A percentile compares a stretch with the other conserved stretches of the same genome.
phyloP scores from a whole-genome alignment of 1,284 basidiomycete genomes.

The Pyrrhoderma lamaoense region DNA sequence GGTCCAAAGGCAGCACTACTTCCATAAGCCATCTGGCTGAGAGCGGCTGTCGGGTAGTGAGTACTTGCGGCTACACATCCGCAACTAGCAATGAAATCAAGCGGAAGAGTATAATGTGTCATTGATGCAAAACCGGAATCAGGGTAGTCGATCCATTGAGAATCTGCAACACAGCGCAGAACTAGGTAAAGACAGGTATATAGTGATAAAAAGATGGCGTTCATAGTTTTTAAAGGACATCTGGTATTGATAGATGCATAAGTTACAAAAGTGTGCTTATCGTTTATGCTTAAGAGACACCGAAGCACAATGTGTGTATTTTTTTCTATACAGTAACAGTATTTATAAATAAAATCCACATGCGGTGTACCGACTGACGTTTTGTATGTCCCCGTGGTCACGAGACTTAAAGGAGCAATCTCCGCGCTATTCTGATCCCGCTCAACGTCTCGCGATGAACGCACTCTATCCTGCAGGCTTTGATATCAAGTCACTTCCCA shows the following conservation, averaged over 20 bases:
- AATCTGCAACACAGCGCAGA: not conserved
- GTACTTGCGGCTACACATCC: constrained; percentile 66
- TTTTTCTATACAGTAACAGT: too few species aligned
- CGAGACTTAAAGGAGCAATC: too few species aligned
- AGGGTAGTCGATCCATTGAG: constrained; percentile 18
- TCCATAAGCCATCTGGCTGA: constrained; percentile 71
- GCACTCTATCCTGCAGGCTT: constrained; percentile 54
- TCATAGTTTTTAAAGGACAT: too few species aligned
- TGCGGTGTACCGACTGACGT: too few species aligned
- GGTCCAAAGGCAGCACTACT: constrained; percentile 67
- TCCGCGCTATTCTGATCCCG: too few species aligned
- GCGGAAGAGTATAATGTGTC: constrained; percentile 57
- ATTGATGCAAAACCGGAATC: constrained; percentile 38
- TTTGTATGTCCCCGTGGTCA: too few species aligned
- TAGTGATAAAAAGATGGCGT: not conserved
- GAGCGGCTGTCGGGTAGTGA: constrained; percentile 66
- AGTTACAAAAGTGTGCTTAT: too few species aligned
- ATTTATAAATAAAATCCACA: too few species aligned
- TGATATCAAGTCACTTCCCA: constrained; percentile 38
- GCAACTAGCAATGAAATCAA: constrained; percentile 47
- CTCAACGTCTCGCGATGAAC: constrained; percentile 1
- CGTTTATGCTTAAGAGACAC: too few species aligned
- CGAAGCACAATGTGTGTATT: too few species aligned
- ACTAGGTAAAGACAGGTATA: not conserved
- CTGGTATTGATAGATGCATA: too few species aligned